These are phyloP conservation scores for Pulveroboletus sp. DNA, from an alignment of 768 basidiomycete genomes.

Conservation along the genomic window DNA sequence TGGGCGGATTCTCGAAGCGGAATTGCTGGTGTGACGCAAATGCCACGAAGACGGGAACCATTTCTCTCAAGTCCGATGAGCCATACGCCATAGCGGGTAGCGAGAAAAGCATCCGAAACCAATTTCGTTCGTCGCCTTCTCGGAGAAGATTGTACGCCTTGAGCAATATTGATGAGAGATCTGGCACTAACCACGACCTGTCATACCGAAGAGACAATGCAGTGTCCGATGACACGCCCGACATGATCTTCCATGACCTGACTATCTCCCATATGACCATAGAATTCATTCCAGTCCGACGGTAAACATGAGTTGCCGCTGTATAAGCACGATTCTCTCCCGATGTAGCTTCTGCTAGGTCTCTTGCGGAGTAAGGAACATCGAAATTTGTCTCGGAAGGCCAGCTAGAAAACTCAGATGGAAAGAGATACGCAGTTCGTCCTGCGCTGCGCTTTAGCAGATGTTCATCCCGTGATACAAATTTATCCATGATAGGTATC, in stretches of 20 bases:
- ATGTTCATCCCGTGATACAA: constrained; percentile 9
- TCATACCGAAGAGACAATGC: constrained; percentile 9
- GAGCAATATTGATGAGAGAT: constrained; percentile 23
- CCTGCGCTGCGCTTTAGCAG: constrained; percentile 16
- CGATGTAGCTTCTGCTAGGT: background rate
- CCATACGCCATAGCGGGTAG: constrained; percentile 30
- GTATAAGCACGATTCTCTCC: constrained; percentile 11
- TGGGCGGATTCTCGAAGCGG: background rate
- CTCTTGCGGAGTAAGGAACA: constrained; percentile 8
- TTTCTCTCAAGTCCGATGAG: constrained; percentile 7
- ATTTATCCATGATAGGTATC: constrained; percentile 4
- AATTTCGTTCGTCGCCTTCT: background rate
- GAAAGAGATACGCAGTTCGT: constrained; percentile 14
- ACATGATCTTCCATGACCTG: background rate
- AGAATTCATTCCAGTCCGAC: background rate
- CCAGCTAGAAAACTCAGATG: background rate
- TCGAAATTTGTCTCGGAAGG: background rate
- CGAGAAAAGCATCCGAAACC: constrained; percentile 23
- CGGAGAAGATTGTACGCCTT: constrained; percentile 25
- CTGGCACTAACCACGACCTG: constrained; percentile 22
- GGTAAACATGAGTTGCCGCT: constrained; percentile 1
- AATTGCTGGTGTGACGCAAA: constrained; percentile 20
- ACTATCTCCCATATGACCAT: background rate
- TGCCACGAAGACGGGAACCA: constrained; percentile 30
- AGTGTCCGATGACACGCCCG: background rate